Conservation (phyloP, 768 basidiomycete genomes). For the Hygrocybe coccinea region DNA sequence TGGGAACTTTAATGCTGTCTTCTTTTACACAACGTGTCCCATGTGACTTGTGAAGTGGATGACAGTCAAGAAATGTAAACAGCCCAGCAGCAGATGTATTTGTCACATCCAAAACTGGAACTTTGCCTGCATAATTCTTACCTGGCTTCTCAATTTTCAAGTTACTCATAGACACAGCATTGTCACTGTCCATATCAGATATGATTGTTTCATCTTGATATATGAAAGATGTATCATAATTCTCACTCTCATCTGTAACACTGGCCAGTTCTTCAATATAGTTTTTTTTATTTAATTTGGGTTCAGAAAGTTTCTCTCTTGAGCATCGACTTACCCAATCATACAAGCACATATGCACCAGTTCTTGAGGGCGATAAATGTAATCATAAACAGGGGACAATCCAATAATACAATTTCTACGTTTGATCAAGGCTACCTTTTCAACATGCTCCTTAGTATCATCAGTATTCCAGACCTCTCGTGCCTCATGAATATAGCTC, state of each 20-base stretch:
- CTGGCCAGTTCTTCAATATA: background rate
- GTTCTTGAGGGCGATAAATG: constrained; percentile 19
- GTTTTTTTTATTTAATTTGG: background rate
- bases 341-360: constrained; percentile 24
- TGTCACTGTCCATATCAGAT: too few relatives aligned
- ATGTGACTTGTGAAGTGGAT: constrained; percentile 4
- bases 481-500: constrained; percentile 15
- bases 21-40: background rate
- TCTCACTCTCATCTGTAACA: background rate
- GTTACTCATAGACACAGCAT: too few relatives aligned
- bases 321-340: constrained; percentile 21
- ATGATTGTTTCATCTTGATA: too few relatives aligned
- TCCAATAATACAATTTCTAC: constrained; percentile 13
- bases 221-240: constrained; percentile 18
- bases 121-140: constrained; percentile 17
- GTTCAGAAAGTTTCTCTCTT: constrained; percentile 8
- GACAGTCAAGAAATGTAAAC: constrained; percentile 5
- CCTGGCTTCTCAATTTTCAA: background rate
- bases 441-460: constrained; percentile 10
- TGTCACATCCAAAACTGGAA: too few relatives aligned
- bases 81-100: too few relatives aligned
- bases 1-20: constrained; percentile 15
- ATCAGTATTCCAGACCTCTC: constrained; percentile 7
- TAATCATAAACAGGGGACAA: constrained; percentile 25
- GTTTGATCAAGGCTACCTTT: constrained; percentile 19